Evolutionary conservation across 176 grass and related monocot genomes (phyloP).

Genomic region (Phoenix roebelenii): DNA sequence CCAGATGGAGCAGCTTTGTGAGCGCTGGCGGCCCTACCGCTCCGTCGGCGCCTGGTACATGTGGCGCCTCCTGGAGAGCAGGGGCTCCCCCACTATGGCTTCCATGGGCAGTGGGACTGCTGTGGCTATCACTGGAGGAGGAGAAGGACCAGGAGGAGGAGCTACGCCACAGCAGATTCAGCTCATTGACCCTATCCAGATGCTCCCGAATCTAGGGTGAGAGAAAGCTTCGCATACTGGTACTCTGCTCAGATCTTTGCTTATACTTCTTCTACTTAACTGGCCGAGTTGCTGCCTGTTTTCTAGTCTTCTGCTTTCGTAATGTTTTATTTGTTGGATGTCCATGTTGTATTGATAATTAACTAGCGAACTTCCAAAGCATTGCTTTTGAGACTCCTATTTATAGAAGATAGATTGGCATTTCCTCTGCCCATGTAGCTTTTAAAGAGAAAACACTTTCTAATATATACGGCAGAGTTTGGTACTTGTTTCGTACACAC

Average conservation of each 20-base stretch:
- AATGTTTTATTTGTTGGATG: slow-evolving; percentile 1
- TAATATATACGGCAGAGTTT: no score
- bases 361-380: slow-evolving; percentile 1
- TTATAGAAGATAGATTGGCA: no score
- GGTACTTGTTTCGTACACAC: no score
- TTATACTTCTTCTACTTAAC: not conserved
- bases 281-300: slow-evolving; percentile 1
- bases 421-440: no score
- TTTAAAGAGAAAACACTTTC: no score
- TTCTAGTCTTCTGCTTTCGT: not conserved
- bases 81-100: slow-evolving; percentile 19
- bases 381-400: no score
- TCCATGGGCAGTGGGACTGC: not conserved
- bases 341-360: slow-evolving; percentile 1
- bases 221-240: not conserved
- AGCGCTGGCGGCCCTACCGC: slow-evolving; percentile 72
- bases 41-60: slow-evolving; percentile 96
- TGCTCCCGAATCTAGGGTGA: slow-evolving; percentile 49
- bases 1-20: slow-evolving; percentile 87
- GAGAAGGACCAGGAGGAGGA: no score
- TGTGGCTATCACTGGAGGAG: no score
- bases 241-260: not conserved
- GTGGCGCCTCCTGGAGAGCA: slow-evolving; percentile 84
- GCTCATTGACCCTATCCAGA: slow-evolving; percentile 59
- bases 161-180: slow-evolving; percentile 11